phyloP scores from a whole-genome alignment of 768 basidiomycete genomes.

The Kwoniella heveanensis region DNA sequence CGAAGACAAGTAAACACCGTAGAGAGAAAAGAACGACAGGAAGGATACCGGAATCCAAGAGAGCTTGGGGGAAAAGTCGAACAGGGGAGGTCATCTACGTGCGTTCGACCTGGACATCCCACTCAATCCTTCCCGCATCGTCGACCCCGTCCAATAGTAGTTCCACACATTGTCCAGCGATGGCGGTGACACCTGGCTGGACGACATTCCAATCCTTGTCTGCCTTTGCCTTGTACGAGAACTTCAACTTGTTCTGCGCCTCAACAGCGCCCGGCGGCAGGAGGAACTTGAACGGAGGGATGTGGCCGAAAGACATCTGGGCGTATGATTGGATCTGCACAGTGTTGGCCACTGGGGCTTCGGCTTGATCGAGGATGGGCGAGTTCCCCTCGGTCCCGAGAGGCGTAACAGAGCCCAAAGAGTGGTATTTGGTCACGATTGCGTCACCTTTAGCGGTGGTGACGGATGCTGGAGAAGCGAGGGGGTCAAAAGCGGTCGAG shows the following conservation, averaged over 20 bases:
- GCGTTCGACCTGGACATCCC: conserved; percentile 21
- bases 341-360: conserved; percentile 8
- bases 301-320: conserved; percentile 15
- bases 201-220: conserved; percentile 8
- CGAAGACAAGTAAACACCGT: not conserved
- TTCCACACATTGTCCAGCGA: conserved; percentile 6
- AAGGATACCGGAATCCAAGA: too few relatives aligned
- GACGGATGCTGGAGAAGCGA: conserved; percentile 12
- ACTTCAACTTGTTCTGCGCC: not conserved
- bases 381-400: not conserved
- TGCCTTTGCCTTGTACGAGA: conserved; percentile 7
- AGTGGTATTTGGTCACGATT: not conserved
- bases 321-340: conserved; percentile 19
- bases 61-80: not conserved
- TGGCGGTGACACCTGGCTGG: not conserved
- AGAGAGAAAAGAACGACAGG: not conserved
- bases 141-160: not conserved
- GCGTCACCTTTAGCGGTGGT: not conserved
- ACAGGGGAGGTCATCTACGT: not conserved
- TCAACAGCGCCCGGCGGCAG: conserved; percentile 12
- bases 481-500: conserved; percentile 19
- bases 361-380: not conserved
- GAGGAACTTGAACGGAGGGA: conserved; percentile 23
- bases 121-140: not conserved
- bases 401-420: not conserved